Conservation (phyloP, 495 filamentous ascomycete genomes). For the Oidiodendron maius region DNA sequence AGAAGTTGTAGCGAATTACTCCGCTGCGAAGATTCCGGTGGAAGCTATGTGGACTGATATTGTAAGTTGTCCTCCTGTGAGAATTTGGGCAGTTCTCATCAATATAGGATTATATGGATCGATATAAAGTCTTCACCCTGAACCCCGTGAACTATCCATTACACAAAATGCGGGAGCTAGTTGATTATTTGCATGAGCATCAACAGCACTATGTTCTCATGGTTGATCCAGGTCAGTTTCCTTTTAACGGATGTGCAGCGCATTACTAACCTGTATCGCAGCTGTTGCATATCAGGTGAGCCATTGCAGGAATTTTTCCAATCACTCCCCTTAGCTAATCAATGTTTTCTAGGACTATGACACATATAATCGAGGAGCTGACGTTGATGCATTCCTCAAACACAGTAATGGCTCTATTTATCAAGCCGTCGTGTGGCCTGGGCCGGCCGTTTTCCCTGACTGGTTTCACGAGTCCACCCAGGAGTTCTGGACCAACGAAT, state of each 20-base stretch:
- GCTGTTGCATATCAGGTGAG: constrained; percentile 50
- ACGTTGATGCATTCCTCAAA: constrained; percentile 58
- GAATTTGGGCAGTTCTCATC: background rate
- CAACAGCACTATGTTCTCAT: constrained; percentile 79
- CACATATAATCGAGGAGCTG: constrained; percentile 36
- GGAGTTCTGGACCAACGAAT: constrained; percentile 68
- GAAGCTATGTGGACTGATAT: constrained; percentile 92
- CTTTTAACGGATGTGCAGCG: too few relatives aligned
- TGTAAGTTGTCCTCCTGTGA: too few relatives aligned
- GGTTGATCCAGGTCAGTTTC: too few relatives aligned
- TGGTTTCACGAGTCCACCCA: constrained; percentile 68
- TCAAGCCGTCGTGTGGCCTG: constrained; percentile 80
- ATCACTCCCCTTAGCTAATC: background rate
- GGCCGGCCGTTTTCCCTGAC: constrained; percentile 74
- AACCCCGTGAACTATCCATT: constrained; percentile 69
- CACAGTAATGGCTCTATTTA: constrained; percentile 59
- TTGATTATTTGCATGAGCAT: constrained; percentile 63
- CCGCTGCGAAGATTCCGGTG: constrained; percentile 63
- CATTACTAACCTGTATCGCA: too few relatives aligned
- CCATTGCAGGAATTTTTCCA: background rate
- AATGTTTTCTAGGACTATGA: constrained; percentile 2
- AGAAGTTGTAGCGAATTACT: constrained; percentile 76
- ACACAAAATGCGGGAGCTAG: constrained; percentile 54
- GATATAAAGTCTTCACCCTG: constrained; percentile 56
- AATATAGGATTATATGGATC: constrained; percentile 46